Conservation (phyloP, 768 basidiomycete species). For the Mrakia gelida region DNA sequence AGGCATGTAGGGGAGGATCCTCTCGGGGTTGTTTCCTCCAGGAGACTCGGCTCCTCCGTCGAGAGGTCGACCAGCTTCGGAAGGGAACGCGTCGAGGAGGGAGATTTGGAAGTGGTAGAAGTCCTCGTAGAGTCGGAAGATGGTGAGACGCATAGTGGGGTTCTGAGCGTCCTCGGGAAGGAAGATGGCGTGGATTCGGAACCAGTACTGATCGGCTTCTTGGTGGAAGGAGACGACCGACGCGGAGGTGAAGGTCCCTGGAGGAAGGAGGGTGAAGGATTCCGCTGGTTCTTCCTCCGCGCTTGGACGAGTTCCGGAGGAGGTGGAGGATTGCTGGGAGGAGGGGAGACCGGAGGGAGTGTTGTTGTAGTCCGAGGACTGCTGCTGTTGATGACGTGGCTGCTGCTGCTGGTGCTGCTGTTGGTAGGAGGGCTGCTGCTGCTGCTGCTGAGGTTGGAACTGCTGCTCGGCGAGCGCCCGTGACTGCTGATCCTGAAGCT, state of each 20-base stretch:
- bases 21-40: slow-evolving; percentile 45
- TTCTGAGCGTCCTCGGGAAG: slow-evolving; percentile 64
- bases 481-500: slow-evolving; percentile 23
- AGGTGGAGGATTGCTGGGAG: slow-evolving; percentile 12
- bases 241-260: slow-evolving; percentile 76
- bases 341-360: slow-evolving; percentile 11
- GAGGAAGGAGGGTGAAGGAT: slow-evolving; percentile 35
- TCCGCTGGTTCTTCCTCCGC: slow-evolving; percentile 34
- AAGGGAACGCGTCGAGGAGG: slow-evolving; percentile 78
- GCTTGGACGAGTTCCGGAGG: slow-evolving; percentile 28
- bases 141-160: slow-evolving; percentile 68
- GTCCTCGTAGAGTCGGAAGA: slow-evolving; percentile 94
- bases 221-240: slow-evolving; percentile 94
- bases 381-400: neutral
- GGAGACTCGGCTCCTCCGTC: neutral
- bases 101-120: slow-evolving; percentile 96
- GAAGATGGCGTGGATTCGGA: slow-evolving; percentile 83
- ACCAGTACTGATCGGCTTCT: slow-evolving; percentile 90
- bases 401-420: neutral
- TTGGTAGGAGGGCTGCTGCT: neutral
- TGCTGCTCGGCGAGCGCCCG: slow-evolving; percentile 24
- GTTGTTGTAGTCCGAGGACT: neutral
- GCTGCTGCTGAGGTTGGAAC: slow-evolving; percentile 36
- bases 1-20: slow-evolving; percentile 95
- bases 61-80: slow-evolving; percentile 73